Conservation (phyloP, 2,329 filamentous ascomycete species). For the Aotearoamyces nothofagi region DNA sequence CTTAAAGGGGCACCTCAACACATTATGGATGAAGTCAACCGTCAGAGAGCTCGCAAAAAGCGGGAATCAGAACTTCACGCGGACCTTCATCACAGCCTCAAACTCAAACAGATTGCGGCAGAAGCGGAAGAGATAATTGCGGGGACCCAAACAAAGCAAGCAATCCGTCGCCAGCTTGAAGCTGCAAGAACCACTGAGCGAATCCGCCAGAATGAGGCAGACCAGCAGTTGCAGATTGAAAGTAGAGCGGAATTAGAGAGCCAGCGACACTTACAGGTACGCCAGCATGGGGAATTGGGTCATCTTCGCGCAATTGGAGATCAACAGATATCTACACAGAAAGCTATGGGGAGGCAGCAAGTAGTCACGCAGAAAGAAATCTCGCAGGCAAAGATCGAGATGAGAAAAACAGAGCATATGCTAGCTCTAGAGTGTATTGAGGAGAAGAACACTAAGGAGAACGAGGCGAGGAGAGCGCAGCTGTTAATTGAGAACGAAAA, state of each 20-base stretch:
- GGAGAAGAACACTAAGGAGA: conserved; percentile 4
- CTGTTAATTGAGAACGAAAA: conserved; percentile 17
- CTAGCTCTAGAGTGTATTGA: conserved; percentile 7
- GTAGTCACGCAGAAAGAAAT: conserved; percentile 2
- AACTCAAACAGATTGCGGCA: conserved; percentile 4
- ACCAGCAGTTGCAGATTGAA: conserved; percentile 4
- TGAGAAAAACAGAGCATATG: conserved; percentile 2
- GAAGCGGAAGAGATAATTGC: conserved; percentile 5
- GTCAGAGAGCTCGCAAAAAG: conserved; percentile 6
- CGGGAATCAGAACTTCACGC: conserved; percentile 5
- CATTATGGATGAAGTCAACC: conserved; percentile 7
- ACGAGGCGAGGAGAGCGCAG: conserved; percentile 18
- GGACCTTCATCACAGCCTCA: conserved; percentile 4
- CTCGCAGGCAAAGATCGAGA: conserved; percentile 5
- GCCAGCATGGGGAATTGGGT: conserved; percentile 2
- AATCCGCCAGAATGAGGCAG: conserved; percentile 2
- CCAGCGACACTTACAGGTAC: background rate
- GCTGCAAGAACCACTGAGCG: conserved; percentile 2
- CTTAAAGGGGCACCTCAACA: conserved; percentile 5
- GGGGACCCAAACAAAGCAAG: conserved; percentile 4
- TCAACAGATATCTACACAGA: no score
- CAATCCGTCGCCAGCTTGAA: conserved; percentile 4
- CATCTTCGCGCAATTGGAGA: no score
- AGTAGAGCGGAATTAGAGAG: conserved; percentile 2
- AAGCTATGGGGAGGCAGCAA: conserved; percentile 3